phyloP scores from a whole-genome alignment of 2,329 filamentous ascomycete genomes.

The Paecilomyces niveus region DNA sequence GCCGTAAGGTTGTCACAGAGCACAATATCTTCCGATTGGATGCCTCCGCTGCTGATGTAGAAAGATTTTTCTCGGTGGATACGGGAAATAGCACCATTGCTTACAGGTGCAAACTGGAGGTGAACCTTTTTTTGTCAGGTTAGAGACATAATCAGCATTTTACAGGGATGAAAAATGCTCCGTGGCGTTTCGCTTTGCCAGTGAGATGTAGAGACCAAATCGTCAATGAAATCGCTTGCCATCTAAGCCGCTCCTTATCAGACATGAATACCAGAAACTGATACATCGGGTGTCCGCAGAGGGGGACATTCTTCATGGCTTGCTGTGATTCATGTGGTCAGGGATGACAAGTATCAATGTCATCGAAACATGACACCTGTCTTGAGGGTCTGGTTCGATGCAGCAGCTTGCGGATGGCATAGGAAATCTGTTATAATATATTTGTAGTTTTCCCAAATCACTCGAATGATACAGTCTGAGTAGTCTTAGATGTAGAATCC shows the following conservation, averaged over 20 bases:
- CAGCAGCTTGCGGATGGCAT: too few relatives aligned
- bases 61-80: slow-evolving; percentile 9
- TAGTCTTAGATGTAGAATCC: too few relatives aligned
- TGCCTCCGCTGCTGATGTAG: slow-evolving; percentile 8
- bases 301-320: neutral
- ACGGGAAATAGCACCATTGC: slow-evolving; percentile 11
- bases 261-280: neutral
- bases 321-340: too few relatives aligned
- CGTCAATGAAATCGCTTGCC: slow-evolving; percentile 11
- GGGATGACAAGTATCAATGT: too few relatives aligned
- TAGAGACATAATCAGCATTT: slow-evolving; percentile 31
- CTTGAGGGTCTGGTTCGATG: too few relatives aligned
- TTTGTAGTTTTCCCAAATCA: too few relatives aligned
- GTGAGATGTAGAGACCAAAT: slow-evolving; percentile 27
- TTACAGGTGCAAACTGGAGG: slow-evolving; percentile 14
- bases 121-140: slow-evolving; percentile 20
- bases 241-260: neutral
- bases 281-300: neutral
- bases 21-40: slow-evolving; percentile 2
- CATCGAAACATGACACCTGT: too few relatives aligned
- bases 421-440: too few relatives aligned
- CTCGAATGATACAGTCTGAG: too few relatives aligned
- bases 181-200: slow-evolving; percentile 20
- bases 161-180: slow-evolving; percentile 25
- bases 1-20: slow-evolving; percentile 22